phyloP scores from a whole-genome alignment of 1,139 yeast species.

The Hansenula sp. region DNA sequence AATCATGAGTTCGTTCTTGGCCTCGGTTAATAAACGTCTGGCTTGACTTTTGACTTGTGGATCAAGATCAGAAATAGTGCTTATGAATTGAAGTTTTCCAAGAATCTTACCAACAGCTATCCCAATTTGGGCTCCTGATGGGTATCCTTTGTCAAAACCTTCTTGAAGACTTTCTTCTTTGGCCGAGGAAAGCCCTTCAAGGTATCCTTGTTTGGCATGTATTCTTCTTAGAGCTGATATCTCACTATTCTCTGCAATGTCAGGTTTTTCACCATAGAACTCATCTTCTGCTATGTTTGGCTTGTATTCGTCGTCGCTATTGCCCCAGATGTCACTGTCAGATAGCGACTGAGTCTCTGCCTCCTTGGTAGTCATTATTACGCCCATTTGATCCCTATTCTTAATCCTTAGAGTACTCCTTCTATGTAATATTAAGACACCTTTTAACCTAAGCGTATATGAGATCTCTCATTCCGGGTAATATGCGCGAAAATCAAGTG shows the following conservation, averaged over 20 bases:
- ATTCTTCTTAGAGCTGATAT: slow-evolving; percentile 41
- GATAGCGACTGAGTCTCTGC: slow-evolving; percentile 1
- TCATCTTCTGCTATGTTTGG: slow-evolving; percentile 16
- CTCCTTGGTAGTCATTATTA: background rate
- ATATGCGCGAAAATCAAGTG: too few relatives aligned
- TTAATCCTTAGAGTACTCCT: too few relatives aligned
- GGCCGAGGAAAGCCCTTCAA: slow-evolving; percentile 73
- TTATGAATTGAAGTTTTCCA: slow-evolving; percentile 36
- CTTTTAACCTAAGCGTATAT: too few relatives aligned
- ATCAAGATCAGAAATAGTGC: slow-evolving; percentile 15
- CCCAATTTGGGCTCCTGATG: slow-evolving; percentile 70
- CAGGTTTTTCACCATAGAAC: slow-evolving; percentile 17
- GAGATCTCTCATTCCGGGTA: too few relatives aligned
- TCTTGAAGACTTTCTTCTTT: slow-evolving; percentile 67
- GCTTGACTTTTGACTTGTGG: slow-evolving; percentile 21
- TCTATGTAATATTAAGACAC: too few relatives aligned
- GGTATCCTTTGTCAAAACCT: slow-evolving; percentile 81
- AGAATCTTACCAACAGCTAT: slow-evolving; percentile 59
- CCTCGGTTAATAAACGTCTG: slow-evolving; percentile 26
- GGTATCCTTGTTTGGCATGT: slow-evolving; percentile 80
- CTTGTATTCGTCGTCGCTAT: slow-evolving; percentile 26
- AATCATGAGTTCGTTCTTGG: slow-evolving; percentile 48
- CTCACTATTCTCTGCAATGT: slow-evolving; percentile 19
- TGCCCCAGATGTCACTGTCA: slow-evolving; percentile 41
- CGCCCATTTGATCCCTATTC: too few relatives aligned